A percentile compares a stretch with the other conserved stretches of the same genome.
phyloP scores from a whole-genome alignment of 1,284 basidiomycete genomes.

The Wallemia mellicola region DNA sequence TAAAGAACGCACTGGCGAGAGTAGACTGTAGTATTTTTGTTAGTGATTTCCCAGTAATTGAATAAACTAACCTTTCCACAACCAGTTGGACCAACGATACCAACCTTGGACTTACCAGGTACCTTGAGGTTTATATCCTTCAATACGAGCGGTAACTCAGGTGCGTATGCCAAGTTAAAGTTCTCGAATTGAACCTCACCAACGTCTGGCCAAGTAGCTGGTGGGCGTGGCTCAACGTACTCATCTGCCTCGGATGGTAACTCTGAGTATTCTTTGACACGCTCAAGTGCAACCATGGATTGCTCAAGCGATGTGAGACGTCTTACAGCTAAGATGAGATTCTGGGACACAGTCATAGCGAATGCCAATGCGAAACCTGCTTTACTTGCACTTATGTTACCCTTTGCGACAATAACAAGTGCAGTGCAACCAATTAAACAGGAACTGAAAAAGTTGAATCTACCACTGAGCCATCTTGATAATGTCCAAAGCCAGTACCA shows the following conservation, averaged over 20 bases:
- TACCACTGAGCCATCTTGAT: slow-evolving; percentile 1
- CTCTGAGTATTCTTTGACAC: slow-evolving; percentile 68
- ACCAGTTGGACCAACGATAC: slow-evolving; percentile 67
- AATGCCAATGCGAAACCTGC: slow-evolving; percentile 12
- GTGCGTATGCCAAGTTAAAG: slow-evolving; percentile 60
- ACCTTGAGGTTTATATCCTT: slow-evolving; percentile 53
- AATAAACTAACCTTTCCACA: slow-evolving; percentile 22
- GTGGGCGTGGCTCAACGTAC: slow-evolving; percentile 55
- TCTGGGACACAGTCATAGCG: slow-evolving; percentile 7
- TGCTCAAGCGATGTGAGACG: slow-evolving; percentile 63
- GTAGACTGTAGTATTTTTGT: slow-evolving; percentile 28
- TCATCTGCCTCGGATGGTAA: slow-evolving; percentile 44
- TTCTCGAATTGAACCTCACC: slow-evolving; percentile 49
- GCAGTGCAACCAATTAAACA: slow-evolving; percentile 24
- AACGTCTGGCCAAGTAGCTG: slow-evolving; percentile 43
- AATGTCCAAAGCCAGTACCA: not conserved
- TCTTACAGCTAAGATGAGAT: slow-evolving; percentile 19
- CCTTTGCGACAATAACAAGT: slow-evolving; percentile 23
- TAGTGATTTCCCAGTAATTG: not conserved
- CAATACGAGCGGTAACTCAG: slow-evolving; percentile 53
- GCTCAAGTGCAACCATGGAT: slow-evolving; percentile 75
- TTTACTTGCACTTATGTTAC: slow-evolving; percentile 10
- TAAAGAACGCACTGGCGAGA: slow-evolving; percentile 73
- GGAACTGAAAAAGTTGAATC: slow-evolving; percentile 3
- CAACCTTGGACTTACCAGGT: slow-evolving; percentile 35